Percentiles rank a stretch among this genome's conserved stretches.
These are phyloP conservation scores for Pleurostoma richardsiae DNA, from an alignment of 2,329 filamentous ascomycete species.

Conservation along the genomic window DNA sequence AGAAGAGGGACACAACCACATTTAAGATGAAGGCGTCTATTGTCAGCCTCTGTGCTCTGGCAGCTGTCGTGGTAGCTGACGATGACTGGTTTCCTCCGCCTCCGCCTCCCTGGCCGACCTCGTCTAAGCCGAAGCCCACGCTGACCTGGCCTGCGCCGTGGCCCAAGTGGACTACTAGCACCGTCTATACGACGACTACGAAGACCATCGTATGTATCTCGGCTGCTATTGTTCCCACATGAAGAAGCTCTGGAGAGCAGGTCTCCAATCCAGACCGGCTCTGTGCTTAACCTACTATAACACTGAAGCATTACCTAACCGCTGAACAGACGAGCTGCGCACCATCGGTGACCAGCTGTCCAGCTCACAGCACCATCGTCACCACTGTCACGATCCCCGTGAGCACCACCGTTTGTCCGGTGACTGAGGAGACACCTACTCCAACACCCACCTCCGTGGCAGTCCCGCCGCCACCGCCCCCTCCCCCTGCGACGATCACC, in stretches of 20 bases:
- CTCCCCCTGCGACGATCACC: neutral
- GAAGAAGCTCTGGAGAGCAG: too few species aligned
- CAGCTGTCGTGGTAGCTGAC: slow-evolving; percentile 12
- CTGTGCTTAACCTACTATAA: too few species aligned
- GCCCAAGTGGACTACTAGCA: neutral
- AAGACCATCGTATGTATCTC: neutral
- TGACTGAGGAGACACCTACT: neutral
- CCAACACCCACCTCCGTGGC: neutral
- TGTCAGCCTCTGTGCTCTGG: slow-evolving; percentile 12
- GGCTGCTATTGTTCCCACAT: too few species aligned
- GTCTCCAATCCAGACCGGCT: too few species aligned
- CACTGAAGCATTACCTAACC: too few species aligned
- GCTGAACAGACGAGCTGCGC: neutral
- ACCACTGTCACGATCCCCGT: neutral
- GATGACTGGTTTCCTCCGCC: neutral
- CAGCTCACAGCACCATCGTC: neutral
- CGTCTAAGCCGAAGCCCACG: neutral
- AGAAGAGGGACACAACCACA: slow-evolving; percentile 1
- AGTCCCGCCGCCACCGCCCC: neutral
- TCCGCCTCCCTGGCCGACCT: neutral
- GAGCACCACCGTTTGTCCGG: neutral
- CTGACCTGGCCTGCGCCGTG: neutral
- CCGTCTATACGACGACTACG: neutral
- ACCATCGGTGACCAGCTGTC: neutral
- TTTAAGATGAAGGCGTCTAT: slow-evolving; percentile 15